Percentiles rank a stretch among this genome's conserved stretches.
Evolutionary conservation across 208 protist species (phyloP).

Genomic region (Trypanosomatidae sp.): DNA sequence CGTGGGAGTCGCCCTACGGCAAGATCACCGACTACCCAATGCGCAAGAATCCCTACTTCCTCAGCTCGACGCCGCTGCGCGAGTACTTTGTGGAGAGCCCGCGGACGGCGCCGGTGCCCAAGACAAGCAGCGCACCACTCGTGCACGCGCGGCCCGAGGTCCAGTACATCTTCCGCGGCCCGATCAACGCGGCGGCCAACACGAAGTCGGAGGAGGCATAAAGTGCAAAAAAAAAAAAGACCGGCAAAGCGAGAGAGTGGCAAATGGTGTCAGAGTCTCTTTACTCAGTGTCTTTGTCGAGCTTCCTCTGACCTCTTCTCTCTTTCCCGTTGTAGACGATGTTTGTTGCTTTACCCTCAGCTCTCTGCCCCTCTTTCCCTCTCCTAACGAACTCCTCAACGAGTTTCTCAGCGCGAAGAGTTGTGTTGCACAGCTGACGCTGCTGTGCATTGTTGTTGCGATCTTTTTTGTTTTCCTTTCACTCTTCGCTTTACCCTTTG

Average conservation of each 20-base stretch:
- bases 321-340: no score
- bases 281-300: no score
- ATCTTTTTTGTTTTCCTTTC: no score
- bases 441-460: no score
- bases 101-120: slow-evolving; percentile 46
- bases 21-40: slow-evolving; percentile 79
- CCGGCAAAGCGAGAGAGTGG: background rate
- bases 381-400: no score
- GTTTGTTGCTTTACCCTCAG: no score
- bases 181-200: slow-evolving; percentile 25
- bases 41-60: slow-evolving; percentile 91
- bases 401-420: no score
- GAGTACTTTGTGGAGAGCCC: slow-evolving; percentile 54
- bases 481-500: no score
- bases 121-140: slow-evolving; percentile 55
- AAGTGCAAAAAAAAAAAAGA: slow-evolving; percentile 8
- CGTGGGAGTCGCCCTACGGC: slow-evolving; percentile 56
- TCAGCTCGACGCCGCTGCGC: slow-evolving; percentile 75
- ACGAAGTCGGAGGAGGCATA: no score
- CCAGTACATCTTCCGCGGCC: slow-evolving; percentile 79
- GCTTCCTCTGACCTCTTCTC: no score
- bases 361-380: no score
- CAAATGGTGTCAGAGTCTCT: background rate
- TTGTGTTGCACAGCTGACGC: no score
- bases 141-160: slow-evolving; percentile 69